phyloP scores from a whole-genome alignment of 192 early-diverging fungal species.

The Entophlyctis helioformis region DNA sequence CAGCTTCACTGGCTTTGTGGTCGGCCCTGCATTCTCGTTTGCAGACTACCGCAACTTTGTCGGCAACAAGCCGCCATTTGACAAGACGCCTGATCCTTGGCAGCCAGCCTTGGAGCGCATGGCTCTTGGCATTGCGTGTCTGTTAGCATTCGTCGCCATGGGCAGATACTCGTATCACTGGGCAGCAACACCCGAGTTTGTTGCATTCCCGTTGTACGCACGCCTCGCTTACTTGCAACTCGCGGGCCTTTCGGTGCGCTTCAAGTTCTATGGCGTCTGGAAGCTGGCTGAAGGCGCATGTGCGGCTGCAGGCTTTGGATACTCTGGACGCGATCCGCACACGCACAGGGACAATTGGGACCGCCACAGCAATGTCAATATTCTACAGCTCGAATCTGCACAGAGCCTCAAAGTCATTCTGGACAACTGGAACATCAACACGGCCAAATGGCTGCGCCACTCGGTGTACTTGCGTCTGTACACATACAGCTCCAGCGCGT shows the following conservation, averaged over 20 bases:
- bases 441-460: slow-evolving; percentile 75
- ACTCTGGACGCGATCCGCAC: slow-evolving; percentile 42
- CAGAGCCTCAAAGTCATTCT: slow-evolving; percentile 28
- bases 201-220: not conserved
- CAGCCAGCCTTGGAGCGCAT: slow-evolving; percentile 10
- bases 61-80: slow-evolving; percentile 10
- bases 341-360: slow-evolving; percentile 50
- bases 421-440: slow-evolving; percentile 80
- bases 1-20: slow-evolving; percentile 73
- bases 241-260: slow-evolving; percentile 16
- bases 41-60: slow-evolving; percentile 22
- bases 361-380: slow-evolving; percentile 62
- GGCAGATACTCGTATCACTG: not conserved
- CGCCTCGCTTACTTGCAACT: slow-evolving; percentile 11
- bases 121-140: no score
- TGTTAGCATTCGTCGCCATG: slow-evolving; percentile 7
- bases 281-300: slow-evolving; percentile 81
- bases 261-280: slow-evolving; percentile 52
- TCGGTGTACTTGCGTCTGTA: slow-evolving; percentile 63
- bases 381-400: slow-evolving; percentile 49
- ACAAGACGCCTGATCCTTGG: slow-evolving; percentile 7
- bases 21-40: slow-evolving; percentile 75
- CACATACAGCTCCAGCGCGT: slow-evolving; percentile 5
- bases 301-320: slow-evolving; percentile 68
- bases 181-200: not conserved